phyloP scores from a whole-genome alignment of 768 basidiomycete genomes.

The Rhizopogon roseolus region DNA sequence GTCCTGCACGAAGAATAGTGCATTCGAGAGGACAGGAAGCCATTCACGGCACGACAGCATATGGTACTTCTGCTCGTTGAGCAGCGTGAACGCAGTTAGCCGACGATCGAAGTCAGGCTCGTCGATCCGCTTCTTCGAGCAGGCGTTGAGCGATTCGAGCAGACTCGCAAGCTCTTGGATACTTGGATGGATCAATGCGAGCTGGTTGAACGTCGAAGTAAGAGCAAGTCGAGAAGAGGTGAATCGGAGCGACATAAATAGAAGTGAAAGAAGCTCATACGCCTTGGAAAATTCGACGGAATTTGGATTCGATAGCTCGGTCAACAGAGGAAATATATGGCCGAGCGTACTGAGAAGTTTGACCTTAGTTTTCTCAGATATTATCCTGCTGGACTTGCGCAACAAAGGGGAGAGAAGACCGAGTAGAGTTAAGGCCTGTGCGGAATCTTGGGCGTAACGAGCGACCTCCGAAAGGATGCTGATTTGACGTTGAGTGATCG shows the following conservation, averaged over 20 bases:
- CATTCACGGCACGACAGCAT: slow-evolving; percentile 57
- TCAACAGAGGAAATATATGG: slow-evolving; percentile 62
- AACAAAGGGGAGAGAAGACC: slow-evolving; percentile 74
- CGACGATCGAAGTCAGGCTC: slow-evolving; percentile 93
- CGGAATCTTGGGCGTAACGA: slow-evolving; percentile 60
- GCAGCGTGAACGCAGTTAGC: slow-evolving; percentile 61
- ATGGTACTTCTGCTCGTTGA: slow-evolving; percentile 65
- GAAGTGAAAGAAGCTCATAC: slow-evolving; percentile 63
- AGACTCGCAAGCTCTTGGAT: slow-evolving; percentile 49
- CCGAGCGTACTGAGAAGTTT: slow-evolving; percentile 71
- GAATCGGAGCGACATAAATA: slow-evolving; percentile 75
- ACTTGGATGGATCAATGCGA: slow-evolving; percentile 35
- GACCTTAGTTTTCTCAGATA: slow-evolving; percentile 84
- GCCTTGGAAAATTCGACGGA: slow-evolving; percentile 45
- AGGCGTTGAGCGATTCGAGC: slow-evolving; percentile 76
- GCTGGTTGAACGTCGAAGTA: slow-evolving; percentile 54
- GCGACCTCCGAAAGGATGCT: slow-evolving; percentile 76
- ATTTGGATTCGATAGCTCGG: slow-evolving; percentile 45
- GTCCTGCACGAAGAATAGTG: slow-evolving; percentile 85
- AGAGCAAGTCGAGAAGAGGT: slow-evolving; percentile 69
- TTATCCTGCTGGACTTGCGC: slow-evolving; percentile 65
- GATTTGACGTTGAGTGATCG: slow-evolving; percentile 79
- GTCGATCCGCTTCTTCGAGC: slow-evolving; percentile 74
- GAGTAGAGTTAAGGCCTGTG: slow-evolving; percentile 71
- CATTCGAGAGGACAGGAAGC: slow-evolving; percentile 80